Evolutionary conservation across 2,329 filamentous ascomycete species (phyloP).

Genomic region (Penicillium sp.): DNA sequence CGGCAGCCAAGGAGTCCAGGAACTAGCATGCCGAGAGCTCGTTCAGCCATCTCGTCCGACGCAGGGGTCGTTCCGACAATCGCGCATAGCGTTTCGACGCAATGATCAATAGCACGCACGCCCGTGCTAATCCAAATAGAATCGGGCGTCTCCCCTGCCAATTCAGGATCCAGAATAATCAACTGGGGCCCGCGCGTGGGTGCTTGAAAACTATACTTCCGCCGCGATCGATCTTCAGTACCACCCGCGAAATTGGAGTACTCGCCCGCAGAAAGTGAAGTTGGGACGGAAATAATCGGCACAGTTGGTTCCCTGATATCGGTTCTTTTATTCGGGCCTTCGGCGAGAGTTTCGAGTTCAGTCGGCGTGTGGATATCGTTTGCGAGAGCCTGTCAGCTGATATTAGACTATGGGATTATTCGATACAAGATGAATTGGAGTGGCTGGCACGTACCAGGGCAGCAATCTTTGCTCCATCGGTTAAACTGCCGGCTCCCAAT

Average conservation of each 20-base stretch:
- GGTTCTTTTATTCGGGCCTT: constrained; percentile 30
- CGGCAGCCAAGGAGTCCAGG: constrained; percentile 49
- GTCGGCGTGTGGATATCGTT: constrained; percentile 48
- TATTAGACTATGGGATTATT: constrained; percentile 1
- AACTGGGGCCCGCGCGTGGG: constrained; percentile 53
- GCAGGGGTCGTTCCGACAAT: constrained; percentile 34
- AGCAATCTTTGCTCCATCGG: constrained; percentile 60
- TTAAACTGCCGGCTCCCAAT: constrained; percentile 60
- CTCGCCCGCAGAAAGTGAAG: constrained; percentile 48
- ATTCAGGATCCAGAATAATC: constrained; percentile 60
- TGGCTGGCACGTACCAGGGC: constrained; percentile 43
- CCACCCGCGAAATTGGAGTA: constrained; percentile 48
- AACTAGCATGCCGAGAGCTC: constrained; percentile 48
- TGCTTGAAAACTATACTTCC: constrained; percentile 42
- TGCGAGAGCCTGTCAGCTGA: constrained; percentile 48
- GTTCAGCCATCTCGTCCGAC: constrained; percentile 43
- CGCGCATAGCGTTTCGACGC: constrained; percentile 60
- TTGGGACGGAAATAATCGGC: constrained; percentile 46
- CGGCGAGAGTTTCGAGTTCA: constrained; percentile 44
- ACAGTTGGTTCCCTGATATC: constrained; percentile 31
- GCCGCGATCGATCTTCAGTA: constrained; percentile 40
- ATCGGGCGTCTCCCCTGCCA: constrained; percentile 57
- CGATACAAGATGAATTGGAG: no score
- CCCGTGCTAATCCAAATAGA: constrained; percentile 63
- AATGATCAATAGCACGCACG: constrained; percentile 62